Base-by-base conservation (phyloP, 2,329 filamentous ascomycete species). In the Thielaviopsis punctulata region DNA sequence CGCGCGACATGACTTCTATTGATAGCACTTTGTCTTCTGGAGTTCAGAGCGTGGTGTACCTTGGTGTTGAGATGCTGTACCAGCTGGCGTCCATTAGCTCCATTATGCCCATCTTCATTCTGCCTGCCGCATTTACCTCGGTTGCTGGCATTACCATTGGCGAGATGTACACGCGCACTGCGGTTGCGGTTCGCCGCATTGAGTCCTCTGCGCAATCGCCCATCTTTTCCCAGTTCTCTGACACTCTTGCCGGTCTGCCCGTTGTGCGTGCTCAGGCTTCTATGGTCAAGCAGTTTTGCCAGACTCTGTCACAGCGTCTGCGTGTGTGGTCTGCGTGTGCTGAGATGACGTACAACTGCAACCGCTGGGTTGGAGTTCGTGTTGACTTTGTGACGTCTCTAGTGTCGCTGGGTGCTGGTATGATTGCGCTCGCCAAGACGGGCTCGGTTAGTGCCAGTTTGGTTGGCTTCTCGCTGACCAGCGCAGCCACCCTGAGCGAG, bases 1-100 rank as follows among this genome's bases (percentile, higher is more conserved):
- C 73, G 1, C 72, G 74, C 33, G 75, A 79, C 55, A 76, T 77
- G 60, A 66, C 68, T n/a, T 75, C 74, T 0, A 67, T 79, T 49
- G 76, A 79, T 57, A 69, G 66, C 7, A 59, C 63, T 1, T 61
- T 79, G 6, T 67, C 69, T 19, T 63, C 65, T 1, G 68, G 73
- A 64, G 62, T 76, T 0, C 67, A 69, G 4, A 57, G 59, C 41
- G 66, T 65, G 2, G 52, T 75, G 9, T 70, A 73, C 52, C 64
- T 65, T 12, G 56, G 62, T 9, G 63, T 73, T 50, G 61, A 66
- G 18, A 63, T 74, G 52, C 52, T 71, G 21, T 69, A 73, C 50
- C 68, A 71, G 6, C 63, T 75, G 41, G 69, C 63, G 0, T 68
- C 68, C 33, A 69, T 74, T 49, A 70, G 69, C 52, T 68, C 70